phyloP scores from a whole-genome alignment of 306 rosid species.

The Rubus idaeus region DNA sequence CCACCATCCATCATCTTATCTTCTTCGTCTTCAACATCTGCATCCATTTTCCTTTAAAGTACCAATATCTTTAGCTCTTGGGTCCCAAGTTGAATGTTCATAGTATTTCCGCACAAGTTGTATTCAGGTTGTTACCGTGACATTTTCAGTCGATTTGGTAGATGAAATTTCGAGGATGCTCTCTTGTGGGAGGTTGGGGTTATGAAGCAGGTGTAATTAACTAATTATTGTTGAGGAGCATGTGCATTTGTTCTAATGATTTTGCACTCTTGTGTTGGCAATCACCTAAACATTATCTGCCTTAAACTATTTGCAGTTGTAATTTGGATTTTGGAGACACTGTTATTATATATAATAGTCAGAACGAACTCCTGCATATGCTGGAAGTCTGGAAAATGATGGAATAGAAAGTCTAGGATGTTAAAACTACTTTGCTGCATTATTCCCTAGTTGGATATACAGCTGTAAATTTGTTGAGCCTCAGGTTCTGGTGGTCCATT shows the following conservation, averaged over 20 bases:
- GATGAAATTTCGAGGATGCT: constrained; percentile 17
- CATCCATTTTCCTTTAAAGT: not conserved
- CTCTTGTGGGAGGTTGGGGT: constrained; percentile 25
- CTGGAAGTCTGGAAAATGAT: not conserved
- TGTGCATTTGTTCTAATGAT: constrained; percentile 50
- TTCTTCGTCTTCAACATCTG: not conserved
- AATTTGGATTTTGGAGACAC: not conserved
- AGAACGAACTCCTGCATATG: not conserved
- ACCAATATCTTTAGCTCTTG: not conserved
- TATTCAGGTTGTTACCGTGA: not conserved
- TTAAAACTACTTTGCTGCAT: not conserved
- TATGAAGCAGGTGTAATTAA: constrained; percentile 46
- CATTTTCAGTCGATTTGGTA: constrained; percentile 3
- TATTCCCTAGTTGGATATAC: constrained; percentile 9
- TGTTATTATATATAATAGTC: not conserved
- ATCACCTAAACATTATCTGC: constrained; percentile 51
- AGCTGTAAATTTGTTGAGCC: constrained; percentile 4
- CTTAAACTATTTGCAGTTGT: constrained; percentile 18
- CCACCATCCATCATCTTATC: not conserved
- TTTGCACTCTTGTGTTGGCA: constrained; percentile 42
- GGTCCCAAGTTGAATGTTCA: constrained; percentile 14
- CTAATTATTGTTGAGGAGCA: constrained; percentile 41
- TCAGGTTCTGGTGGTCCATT: not conserved
- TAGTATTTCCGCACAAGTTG: constrained; percentile 21
- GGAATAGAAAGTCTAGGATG: not conserved